Evolutionary conservation across 352 stramenopile genomes (phyloP), one percentile per base, ranked within the genome.

Genomic region (Globisporangium ultimum): DNA sequence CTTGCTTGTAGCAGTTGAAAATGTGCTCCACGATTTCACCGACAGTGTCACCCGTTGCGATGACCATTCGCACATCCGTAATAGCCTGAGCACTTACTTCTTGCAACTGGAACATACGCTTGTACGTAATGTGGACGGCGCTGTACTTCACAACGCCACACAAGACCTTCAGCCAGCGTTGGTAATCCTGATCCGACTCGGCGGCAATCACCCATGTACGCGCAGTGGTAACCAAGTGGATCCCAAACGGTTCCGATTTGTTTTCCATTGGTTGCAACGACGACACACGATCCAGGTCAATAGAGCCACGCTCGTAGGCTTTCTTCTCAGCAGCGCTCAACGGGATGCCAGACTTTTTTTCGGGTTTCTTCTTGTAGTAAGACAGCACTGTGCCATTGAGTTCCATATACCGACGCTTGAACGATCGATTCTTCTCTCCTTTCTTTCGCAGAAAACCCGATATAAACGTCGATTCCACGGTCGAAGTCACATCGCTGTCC

Each of bases 361-460:
- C 80, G 1, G 86, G 86, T 58, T 93, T 91, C 60, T 91, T 93
- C 68, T 89, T 90, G 69, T 92, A 95, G 59, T 95, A 95, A 21
- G 80, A 77, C 36, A 95, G 51, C 8, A 92, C 55, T 1, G 65
- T 76, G 41, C 83, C 81, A 48, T 86, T 89, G 0, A 95, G 66
- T 58, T 93, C 86, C 81, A 95, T 93, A 72, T 90, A 95, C 10
- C 86, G 72, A 17, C 79, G 78, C 65, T 92, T 92, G 55, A 91
- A 86, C 14, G 86, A 81, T 38, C 84, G 84, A 60, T 95, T 95
- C 34, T 75, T 91, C 61, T 95, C 86, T 40, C 86, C 86, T 47
- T 84, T 84, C 68, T 95, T 95, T 32, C 83, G 83, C 21, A 95
- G 62, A 52, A 84, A 89, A 12, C 86, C 86, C 4, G 75, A 81